Percentiles rank a stretch among this genome's conserved stretches.
Conservation (phyloP, 805 yeast species). For the Nematodospora valgi region DNA sequence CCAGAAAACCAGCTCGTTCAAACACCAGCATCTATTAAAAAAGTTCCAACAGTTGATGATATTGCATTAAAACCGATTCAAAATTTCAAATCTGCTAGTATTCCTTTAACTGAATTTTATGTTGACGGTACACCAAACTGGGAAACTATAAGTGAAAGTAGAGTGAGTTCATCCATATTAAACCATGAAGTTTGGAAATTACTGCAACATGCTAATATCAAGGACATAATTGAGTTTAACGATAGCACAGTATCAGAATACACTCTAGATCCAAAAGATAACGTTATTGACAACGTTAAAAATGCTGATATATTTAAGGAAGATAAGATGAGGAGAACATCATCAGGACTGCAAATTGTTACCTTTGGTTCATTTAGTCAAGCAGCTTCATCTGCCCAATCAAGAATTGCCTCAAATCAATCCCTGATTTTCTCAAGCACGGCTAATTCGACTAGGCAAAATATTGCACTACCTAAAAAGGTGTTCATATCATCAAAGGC, state of each 20-base stretch:
- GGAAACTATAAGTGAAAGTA: constrained; percentile 1
- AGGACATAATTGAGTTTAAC: no score
- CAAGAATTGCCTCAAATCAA: constrained; percentile 3
- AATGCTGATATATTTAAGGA: no score
- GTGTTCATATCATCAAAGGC: background rate
- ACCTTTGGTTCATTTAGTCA: background rate
- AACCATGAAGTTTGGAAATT: no score
- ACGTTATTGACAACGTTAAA: no score
- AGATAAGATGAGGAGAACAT: no score
- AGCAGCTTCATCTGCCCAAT: background rate
- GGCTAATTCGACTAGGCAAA: background rate
- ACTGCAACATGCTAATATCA: no score
- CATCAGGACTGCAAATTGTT: no score
- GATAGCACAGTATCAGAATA: no score
- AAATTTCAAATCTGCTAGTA: no score
- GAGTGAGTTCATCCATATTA: background rate
- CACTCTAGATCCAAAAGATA: no score
- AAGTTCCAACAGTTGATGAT: constrained; percentile 2
- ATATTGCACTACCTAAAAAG: background rate
- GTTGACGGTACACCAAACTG: constrained; percentile 9
- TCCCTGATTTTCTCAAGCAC: constrained; percentile 4
- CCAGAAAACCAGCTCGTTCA: background rate
- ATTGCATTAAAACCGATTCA: no score
- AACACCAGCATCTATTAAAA: background rate
- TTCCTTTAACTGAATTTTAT: no score